These are phyloP conservation scores for Berkeleyomyces basicola DNA, from an alignment of 2,329 filamentous ascomycete species.

Conservation along the genomic window DNA sequence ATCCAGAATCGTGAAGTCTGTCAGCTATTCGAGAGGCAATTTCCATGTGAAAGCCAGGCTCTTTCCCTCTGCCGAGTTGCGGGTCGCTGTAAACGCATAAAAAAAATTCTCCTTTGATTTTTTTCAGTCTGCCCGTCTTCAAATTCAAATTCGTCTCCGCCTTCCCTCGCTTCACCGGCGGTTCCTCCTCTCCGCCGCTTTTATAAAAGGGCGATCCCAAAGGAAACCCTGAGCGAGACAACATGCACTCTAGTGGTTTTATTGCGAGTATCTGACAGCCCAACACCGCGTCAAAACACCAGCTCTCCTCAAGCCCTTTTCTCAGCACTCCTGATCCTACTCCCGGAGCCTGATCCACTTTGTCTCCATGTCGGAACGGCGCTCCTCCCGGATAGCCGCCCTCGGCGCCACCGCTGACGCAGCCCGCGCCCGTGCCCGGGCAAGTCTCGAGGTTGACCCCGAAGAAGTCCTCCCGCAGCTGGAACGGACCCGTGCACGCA, in stretches of 20 bases:
- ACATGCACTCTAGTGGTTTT: too few relatives aligned
- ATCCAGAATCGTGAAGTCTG: neutral
- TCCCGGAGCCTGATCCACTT: neutral
- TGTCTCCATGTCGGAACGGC: neutral
- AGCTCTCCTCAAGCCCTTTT: neutral
- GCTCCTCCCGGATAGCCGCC: constrained; percentile 4
- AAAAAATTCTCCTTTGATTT: neutral
- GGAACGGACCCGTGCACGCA: constrained; percentile 10
- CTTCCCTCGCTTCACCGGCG: neutral
- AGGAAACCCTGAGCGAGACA: too few relatives aligned
- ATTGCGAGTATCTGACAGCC: too few relatives aligned
- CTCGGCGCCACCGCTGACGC: neutral
- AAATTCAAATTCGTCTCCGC: neutral
- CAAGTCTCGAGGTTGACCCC: neutral
- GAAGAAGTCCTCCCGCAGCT: constrained; percentile 2
- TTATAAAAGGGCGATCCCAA: too few relatives aligned
- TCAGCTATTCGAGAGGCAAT: neutral
- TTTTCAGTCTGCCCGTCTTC: neutral
- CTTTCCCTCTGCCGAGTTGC: neutral
- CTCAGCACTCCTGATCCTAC: neutral
- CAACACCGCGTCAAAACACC: neutral
- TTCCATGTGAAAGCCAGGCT: neutral
- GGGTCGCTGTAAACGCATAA: neutral
- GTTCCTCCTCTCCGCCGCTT: too few relatives aligned
- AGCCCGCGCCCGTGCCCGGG: neutral